A percentile compares a stretch with the other conserved stretches of the same genome.
phyloP scores from a whole-genome alignment of 2,329 filamentous ascomycete species.

The Rhexocercosporidium sp. region DNA sequence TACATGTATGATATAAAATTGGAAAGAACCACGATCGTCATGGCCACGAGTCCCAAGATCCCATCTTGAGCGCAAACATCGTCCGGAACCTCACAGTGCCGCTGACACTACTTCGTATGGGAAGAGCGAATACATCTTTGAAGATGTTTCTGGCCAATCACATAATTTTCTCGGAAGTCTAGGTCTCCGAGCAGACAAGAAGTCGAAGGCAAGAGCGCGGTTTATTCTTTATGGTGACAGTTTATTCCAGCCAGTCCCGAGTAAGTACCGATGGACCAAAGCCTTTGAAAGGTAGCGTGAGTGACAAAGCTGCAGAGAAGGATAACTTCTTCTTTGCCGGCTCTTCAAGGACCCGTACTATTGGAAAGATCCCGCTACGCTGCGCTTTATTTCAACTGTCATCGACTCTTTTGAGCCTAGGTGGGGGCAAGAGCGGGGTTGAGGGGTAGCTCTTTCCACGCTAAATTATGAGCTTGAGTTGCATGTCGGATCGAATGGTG shows the following conservation, averaged over 20 bases:
- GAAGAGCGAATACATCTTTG: neutral
- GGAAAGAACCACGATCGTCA: conserved; percentile 9
- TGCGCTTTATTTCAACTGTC: neutral
- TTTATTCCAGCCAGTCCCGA: neutral
- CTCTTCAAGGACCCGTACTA: conserved; percentile 6
- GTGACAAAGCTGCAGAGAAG: neutral
- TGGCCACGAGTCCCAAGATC: neutral
- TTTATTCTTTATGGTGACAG: neutral
- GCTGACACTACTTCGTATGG: neutral
- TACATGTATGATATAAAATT: neutral
- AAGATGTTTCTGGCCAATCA: neutral
- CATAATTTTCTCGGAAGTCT: neutral
- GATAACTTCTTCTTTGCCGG: conserved; percentile 1
- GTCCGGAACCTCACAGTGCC: neutral
- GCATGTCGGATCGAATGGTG: neutral
- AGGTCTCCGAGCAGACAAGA: neutral
- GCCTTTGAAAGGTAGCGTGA: neutral
- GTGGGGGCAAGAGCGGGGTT: neutral
- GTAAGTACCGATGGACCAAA: neutral
- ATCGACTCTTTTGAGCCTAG: conserved; percentile 2
- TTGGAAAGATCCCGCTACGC: neutral
- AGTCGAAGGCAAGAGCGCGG: neutral
- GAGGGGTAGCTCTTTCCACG: conserved; percentile 3
- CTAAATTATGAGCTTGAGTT: neutral
- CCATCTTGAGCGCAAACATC: neutral